phyloP scores from a whole-genome alignment of 2,329 filamentous ascomycete genomes.

The Beauveria sp. region DNA sequence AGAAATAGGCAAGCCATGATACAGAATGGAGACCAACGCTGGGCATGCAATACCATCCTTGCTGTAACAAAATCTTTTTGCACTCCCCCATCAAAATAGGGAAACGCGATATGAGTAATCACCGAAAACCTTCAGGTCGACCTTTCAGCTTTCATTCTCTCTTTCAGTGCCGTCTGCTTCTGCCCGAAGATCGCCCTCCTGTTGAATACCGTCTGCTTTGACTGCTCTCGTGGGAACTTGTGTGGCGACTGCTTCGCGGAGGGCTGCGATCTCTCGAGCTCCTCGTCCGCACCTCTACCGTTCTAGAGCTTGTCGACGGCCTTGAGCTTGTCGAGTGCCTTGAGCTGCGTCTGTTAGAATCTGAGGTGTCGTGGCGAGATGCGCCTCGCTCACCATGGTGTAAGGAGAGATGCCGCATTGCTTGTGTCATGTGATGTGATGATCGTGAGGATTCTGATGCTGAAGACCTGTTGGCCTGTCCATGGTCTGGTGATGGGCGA shows the following conservation, averaged over 20 bases:
- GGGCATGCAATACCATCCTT: not conserved
- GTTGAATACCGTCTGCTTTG: too few relatives aligned
- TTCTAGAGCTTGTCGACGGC: slow-evolving; percentile 30
- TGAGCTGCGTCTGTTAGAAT: slow-evolving; percentile 25
- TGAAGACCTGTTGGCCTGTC: not conserved
- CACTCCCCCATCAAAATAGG: not conserved
- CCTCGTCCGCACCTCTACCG: slow-evolving; percentile 22
- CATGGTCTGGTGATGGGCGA: not conserved
- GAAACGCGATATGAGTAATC: not conserved
- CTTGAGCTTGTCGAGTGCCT: slow-evolving; percentile 32
- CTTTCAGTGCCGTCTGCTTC: slow-evolving; percentile 14
- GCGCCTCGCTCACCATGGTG: slow-evolving; percentile 21
- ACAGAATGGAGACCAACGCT: not conserved
- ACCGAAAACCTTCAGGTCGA: not conserved
- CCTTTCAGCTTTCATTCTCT: not conserved
- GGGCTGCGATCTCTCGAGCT: slow-evolving; percentile 32
- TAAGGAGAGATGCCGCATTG: slow-evolving; percentile 22
- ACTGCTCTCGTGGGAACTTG: slow-evolving; percentile 17
- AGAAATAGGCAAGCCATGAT: not conserved
- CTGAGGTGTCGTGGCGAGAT: slow-evolving; percentile 23
- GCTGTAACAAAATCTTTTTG: not conserved
- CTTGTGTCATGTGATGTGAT: slow-evolving; percentile 24
- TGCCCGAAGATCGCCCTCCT: slow-evolving; percentile 29
- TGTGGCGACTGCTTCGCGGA: slow-evolving; percentile 27
- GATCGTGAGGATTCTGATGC: slow-evolving; percentile 11